Evolutionary conservation across 164 flowering plant genomes (phyloP), one percentile per base, ranked within the genome.

Genomic region (Liriodendron chinense): DNA sequence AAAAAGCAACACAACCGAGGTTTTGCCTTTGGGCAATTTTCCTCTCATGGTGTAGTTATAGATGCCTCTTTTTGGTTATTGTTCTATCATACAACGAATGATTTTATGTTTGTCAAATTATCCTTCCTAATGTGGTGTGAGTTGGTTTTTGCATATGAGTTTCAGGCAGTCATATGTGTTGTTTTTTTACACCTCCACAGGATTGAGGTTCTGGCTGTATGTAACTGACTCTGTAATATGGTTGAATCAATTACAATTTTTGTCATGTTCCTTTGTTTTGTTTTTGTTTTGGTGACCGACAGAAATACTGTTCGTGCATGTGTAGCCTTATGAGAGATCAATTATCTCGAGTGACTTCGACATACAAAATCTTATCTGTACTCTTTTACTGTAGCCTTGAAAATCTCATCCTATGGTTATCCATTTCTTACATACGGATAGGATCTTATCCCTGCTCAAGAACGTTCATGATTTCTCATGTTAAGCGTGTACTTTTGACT

Each of bases 1-100:
- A 74, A 79, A 22, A 82, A 77, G 75, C 82, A 77, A 74, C 78
- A 75, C 50, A 85, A 85, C 76, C 78, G 88, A 63, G 88, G 88
- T 61, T 85, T 83, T 83, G 88, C 76, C 21, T 82, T 85, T 73
- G 82, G 82, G 65, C 78, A 74, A 63, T 85, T 85, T 70, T 63
- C 77, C 56, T 81, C 86, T 72, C 88, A 85, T 82, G 86, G 84
- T 74, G 88, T 85, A 71, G 73, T 26, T 49, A 23, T 47, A 6
- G 4, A n/a, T 9, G n/a, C 26, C 67, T 12, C 26, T 64, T 28
- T 28, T 26, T 25, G 26, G 43, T 14, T 21, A 21, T 64, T 67
- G 9, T 28, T 34, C 18, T 14, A 67, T 67, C 18, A 18, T 67
- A 25, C 1, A 12, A 9, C 14, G 47, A 14, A 13, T 67, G 28